Conservation (phyloP, 2,329 filamentous ascomycete species). For the Seiridium cupressi region DNA sequence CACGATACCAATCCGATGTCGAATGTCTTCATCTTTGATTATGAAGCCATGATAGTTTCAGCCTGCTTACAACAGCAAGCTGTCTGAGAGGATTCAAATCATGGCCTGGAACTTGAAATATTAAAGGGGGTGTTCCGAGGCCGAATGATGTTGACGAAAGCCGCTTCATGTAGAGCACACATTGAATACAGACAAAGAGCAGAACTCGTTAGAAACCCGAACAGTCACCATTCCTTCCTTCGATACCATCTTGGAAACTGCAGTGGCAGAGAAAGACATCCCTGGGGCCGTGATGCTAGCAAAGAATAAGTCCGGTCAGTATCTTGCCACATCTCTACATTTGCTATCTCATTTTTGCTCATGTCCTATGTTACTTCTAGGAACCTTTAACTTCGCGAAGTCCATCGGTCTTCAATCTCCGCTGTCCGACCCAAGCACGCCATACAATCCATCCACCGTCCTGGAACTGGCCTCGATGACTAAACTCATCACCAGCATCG, state of each 20-base stretch:
- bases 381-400: conserved; percentile 11
- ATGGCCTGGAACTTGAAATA: no score
- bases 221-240: conserved; percentile 8
- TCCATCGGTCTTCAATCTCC: neutral
- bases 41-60: no score
- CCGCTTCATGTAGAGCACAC: no score
- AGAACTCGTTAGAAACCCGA: neutral
- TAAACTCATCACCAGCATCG: conserved; percentile 43
- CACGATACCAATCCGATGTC: no score
- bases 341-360: no score
- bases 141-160: no score
- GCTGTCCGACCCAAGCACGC: neutral
- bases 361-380: neutral
- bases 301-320: conserved; percentile 13
- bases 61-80: no score
- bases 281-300: conserved; percentile 12
- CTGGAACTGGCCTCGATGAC: conserved; percentile 32
- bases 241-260: conserved; percentile 8
- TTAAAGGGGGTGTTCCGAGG: no score
- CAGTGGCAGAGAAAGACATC: conserved; percentile 6
- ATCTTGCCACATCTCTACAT: no score
- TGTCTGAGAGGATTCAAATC: no score
- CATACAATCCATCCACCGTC: conserved; percentile 23
- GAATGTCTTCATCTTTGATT: no score
- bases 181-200: neutral